A percentile compares a stretch with the other conserved stretches of the same genome.
phyloP scores from a whole-genome alignment of 2,329 filamentous ascomycete species.

The Alternaria panax region DNA sequence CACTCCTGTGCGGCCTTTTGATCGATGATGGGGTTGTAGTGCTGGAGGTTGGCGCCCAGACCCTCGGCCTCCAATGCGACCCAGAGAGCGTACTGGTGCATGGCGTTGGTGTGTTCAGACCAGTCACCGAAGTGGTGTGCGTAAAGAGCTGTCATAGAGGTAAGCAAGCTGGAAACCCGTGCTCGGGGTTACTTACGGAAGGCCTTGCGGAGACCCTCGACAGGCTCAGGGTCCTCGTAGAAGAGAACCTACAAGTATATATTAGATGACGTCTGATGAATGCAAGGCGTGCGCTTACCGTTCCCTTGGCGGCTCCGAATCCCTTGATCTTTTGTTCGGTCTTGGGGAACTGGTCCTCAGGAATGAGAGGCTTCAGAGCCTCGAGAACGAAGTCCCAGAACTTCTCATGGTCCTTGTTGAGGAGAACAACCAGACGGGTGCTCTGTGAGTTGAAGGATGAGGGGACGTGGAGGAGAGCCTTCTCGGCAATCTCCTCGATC shows the following conservation, averaged over 20 bases:
- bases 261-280: conserved; percentile 14
- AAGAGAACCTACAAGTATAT: conserved; percentile 69
- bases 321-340: conserved; percentile 60
- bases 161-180: not conserved
- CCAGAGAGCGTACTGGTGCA: conserved; percentile 85
- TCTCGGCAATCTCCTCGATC: conserved; percentile 68
- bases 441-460: conserved; percentile 90
- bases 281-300: conserved; percentile 61
- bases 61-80: conserved; percentile 83
- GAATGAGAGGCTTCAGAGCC: conserved; percentile 72
- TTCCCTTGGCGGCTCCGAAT: conserved; percentile 78
- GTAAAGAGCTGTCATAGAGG: conserved; percentile 61
- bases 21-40: conserved; percentile 90
- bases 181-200: conserved; percentile 53
- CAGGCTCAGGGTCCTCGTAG: conserved; percentile 77
- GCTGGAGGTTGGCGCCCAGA: conserved; percentile 87
- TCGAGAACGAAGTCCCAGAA: conserved; percentile 80
- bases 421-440: conserved; percentile 78
- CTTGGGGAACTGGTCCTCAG: conserved; percentile 67
- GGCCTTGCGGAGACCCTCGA: conserved; percentile 71
- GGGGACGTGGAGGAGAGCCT: conserved; percentile 72
- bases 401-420: conserved; percentile 83
- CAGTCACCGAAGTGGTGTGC: conserved; percentile 81
- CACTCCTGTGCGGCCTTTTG: conserved; percentile 72
- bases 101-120: conserved; percentile 78